phyloP scores from a whole-genome alignment of 2,329 filamentous ascomycete genomes.

The Alternaria conjuncta region DNA sequence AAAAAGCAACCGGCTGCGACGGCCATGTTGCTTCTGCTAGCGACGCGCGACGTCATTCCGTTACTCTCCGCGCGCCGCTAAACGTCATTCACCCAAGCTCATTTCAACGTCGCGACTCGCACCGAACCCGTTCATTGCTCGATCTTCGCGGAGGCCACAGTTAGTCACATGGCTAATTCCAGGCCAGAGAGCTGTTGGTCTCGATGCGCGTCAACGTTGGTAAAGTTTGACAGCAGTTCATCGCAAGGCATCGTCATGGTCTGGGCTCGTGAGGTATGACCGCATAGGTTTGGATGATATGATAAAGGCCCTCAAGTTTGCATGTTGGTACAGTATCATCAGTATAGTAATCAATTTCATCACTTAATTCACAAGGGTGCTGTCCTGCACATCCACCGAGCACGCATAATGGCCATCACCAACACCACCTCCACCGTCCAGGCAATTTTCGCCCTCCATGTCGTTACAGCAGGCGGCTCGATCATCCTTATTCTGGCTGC shows the following conservation, averaged over 20 bases:
- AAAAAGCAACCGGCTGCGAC: neutral
- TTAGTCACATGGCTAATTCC: neutral
- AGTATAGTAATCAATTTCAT: neutral
- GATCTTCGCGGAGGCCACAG: neutral
- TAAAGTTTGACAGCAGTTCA: neutral
- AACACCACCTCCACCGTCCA: conserved; percentile 21
- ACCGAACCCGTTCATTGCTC: conserved; percentile 1
- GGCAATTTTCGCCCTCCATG: conserved; percentile 24
- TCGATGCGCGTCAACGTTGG: neutral
- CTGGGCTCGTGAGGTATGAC: neutral
- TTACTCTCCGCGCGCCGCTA: neutral
- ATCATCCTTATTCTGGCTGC: conserved; percentile 16
- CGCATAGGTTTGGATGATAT: neutral
- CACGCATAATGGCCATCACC: conserved; percentile 15
- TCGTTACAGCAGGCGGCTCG: conserved; percentile 19
- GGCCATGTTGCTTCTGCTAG: neutral
- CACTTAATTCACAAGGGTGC: neutral
- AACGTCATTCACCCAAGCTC: conserved; percentile 1
- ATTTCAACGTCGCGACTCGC: neutral
- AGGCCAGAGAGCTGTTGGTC: neutral
- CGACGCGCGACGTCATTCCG: conserved; percentile 4
- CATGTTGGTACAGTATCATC: neutral
- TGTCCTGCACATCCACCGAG: neutral
- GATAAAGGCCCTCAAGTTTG: neutral
- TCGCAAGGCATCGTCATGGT: conserved; percentile 1